Evolutionary conservation across 495 filamentous ascomycete species (phyloP).

Genomic region (Chaetomium tenue): DNA sequence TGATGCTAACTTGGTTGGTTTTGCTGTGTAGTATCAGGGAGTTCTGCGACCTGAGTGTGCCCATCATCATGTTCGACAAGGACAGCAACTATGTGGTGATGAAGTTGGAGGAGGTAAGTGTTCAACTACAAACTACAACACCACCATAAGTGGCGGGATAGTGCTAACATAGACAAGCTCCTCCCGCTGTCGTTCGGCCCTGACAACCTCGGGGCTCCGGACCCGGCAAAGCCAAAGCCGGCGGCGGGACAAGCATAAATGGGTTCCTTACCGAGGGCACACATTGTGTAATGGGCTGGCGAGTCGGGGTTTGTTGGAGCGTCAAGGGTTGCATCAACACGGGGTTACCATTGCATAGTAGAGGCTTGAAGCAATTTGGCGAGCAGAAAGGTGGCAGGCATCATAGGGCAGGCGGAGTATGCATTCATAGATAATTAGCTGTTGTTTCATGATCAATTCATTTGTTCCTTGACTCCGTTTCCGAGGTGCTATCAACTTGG

Average conservation of each 20-base stretch:
- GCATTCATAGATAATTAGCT: no score
- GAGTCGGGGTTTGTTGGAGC: background rate
- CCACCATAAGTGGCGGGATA: background rate
- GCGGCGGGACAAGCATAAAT: background rate
- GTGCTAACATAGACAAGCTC: slow-evolving; percentile 44
- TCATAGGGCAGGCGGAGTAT: background rate
- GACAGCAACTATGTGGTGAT: slow-evolving; percentile 65
- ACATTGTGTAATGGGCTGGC: background rate
- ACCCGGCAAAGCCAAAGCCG: slow-evolving; percentile 16
- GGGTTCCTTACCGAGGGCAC: background rate
- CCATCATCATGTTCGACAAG: slow-evolving; percentile 89
- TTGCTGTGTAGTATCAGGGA: slow-evolving; percentile 58
- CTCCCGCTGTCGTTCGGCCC: slow-evolving; percentile 74
- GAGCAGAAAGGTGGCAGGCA: background rate
- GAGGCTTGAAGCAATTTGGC: background rate
- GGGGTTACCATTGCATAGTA: background rate
- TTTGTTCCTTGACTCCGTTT: no score
- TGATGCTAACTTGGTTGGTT: background rate
- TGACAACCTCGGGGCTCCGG: slow-evolving; percentile 43
- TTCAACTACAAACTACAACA: slow-evolving; percentile 25
- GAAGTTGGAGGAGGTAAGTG: slow-evolving; percentile 68
- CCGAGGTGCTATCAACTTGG: no score
- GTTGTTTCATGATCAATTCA: no score
- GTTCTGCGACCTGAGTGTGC: slow-evolving; percentile 64
- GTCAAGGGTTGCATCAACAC: no score